A percentile compares a stretch with the other conserved stretches of the same genome.
These are phyloP conservation scores for Phytophthora chlamydospora DNA, from an alignment of 352 stramenopile genomes.

Conservation along the genomic window DNA sequence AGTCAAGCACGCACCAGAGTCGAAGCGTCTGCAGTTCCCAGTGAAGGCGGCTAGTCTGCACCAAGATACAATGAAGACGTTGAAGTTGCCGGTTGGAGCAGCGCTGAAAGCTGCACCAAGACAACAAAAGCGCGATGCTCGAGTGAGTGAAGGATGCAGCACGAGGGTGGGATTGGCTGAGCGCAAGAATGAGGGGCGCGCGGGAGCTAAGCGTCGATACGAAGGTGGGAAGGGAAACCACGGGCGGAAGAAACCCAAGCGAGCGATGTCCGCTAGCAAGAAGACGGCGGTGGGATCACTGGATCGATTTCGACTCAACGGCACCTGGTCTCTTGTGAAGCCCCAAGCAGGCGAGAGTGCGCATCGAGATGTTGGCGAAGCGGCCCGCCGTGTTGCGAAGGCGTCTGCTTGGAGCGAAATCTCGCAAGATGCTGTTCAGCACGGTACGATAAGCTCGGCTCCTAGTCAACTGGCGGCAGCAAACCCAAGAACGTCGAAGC, in stretches of 20 bases:
- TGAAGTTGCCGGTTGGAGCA: neutral
- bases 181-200: neutral
- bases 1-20: slow-evolving; percentile 23
- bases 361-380: neutral
- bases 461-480: no score
- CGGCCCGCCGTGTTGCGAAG: neutral
- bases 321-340: slow-evolving; percentile 8
- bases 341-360: neutral
- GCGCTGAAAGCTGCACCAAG: neutral
- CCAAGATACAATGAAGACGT: neutral
- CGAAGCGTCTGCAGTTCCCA: neutral
- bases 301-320: slow-evolving; percentile 27
- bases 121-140: neutral
- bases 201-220: slow-evolving; percentile 16
- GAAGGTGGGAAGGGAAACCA: slow-evolving; percentile 6
- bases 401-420: neutral
- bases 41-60: neutral
- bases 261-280: slow-evolving; percentile 6
- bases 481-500: neutral
- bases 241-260: slow-evolving; percentile 19
- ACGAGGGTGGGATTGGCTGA: neutral
- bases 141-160: neutral
- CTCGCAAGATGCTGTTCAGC: neutral
- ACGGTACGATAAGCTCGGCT: no score
- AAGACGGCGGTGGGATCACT: slow-evolving; percentile 1